Percentiles rank a stretch among this genome's conserved stretches.
These are phyloP conservation scores for Lichenothelia convexa DNA, from an alignment of 495 filamentous ascomycete genomes.

Conservation along the genomic window DNA sequence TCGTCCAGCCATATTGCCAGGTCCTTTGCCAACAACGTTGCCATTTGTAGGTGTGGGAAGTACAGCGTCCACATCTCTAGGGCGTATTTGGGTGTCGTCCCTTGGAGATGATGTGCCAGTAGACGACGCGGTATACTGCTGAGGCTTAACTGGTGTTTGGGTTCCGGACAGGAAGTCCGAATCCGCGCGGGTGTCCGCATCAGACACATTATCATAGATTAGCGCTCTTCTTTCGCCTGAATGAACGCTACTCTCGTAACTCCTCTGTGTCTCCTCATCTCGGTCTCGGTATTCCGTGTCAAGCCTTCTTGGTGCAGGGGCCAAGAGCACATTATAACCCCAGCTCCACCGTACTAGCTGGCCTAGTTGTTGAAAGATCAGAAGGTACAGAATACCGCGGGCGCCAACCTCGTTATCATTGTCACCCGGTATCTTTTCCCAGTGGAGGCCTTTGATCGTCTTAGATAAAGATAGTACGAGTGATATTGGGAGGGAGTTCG, in stretches of 20 bases:
- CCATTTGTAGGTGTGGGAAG: slow-evolving; percentile 27
- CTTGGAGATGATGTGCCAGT: slow-evolving; percentile 7
- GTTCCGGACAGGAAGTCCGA: slow-evolving; percentile 13
- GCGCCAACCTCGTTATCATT: slow-evolving; percentile 91
- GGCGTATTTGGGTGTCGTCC: neutral
- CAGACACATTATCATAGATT: no score
- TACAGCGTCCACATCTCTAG: neutral
- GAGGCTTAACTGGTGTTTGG: slow-evolving; percentile 7
- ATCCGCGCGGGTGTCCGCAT: slow-evolving; percentile 15
- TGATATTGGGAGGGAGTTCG: slow-evolving; percentile 93
- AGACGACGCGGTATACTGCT: slow-evolving; percentile 10
- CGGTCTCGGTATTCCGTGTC: slow-evolving; percentile 28
- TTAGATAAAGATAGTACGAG: slow-evolving; percentile 85
- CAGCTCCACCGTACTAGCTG: slow-evolving; percentile 95
- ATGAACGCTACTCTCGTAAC: neutral
- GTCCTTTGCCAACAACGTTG: slow-evolving; percentile 15
- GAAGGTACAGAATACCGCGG: slow-evolving; percentile 79
- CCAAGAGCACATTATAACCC: slow-evolving; percentile 85
- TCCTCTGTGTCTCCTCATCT: slow-evolving; percentile 2
- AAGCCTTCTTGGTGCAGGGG: slow-evolving; percentile 53
- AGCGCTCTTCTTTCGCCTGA: neutral
- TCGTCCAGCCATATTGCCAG: slow-evolving; percentile 7
- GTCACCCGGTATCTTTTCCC: slow-evolving; percentile 76
- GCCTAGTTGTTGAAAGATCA: slow-evolving; percentile 95
- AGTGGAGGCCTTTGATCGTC: slow-evolving; percentile 79